Evolutionary conservation across 2,329 filamentous ascomycete genomes (phyloP).

Genomic region (Colletotrichum lini): DNA sequence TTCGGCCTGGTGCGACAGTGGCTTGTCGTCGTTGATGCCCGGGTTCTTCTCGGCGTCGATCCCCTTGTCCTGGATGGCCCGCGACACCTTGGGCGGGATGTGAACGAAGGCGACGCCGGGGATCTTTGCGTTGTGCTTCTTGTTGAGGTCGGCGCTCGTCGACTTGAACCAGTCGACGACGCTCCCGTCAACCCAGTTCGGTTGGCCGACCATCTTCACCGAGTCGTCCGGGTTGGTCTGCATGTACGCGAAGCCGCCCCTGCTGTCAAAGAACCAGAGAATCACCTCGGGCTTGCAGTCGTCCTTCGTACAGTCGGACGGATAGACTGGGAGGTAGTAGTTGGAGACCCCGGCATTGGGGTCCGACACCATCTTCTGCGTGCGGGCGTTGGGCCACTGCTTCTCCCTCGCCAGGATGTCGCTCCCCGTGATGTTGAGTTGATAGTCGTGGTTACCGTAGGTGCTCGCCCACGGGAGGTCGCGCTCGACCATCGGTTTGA

Average conservation of each 20-base stretch:
- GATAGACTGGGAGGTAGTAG: constrained; percentile 63
- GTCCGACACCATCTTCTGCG: constrained; percentile 56
- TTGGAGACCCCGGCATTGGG: constrained; percentile 60
- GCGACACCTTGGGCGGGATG: constrained; percentile 61
- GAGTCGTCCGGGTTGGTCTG: constrained; percentile 46
- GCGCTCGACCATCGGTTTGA: constrained; percentile 69
- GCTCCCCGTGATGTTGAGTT: constrained; percentile 68
- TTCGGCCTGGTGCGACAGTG: constrained; percentile 58
- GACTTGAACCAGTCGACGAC: constrained; percentile 62
- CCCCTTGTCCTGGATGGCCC: constrained; percentile 55
- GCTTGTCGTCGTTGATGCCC: constrained; percentile 60
- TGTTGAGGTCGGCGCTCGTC: constrained; percentile 50
- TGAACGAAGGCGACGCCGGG: constrained; percentile 66
- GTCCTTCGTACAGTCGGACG: constrained; percentile 50
- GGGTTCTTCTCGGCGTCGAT: constrained; percentile 57
- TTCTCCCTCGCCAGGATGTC: constrained; percentile 60
- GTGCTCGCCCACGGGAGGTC: constrained; percentile 75
- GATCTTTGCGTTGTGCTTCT: constrained; percentile 52
- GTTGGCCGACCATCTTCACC: constrained; percentile 50
- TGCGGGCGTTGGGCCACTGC: constrained; percentile 55
- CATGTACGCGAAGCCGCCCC: constrained; percentile 68
- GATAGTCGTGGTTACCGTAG: constrained; percentile 80
- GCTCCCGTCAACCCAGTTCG: constrained; percentile 61
- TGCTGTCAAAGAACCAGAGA: constrained; percentile 81
- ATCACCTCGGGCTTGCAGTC: constrained; percentile 60